Evolutionary conservation across 345 rosid species (phyloP).

Genomic region (Atalantia buxifolia): DNA sequence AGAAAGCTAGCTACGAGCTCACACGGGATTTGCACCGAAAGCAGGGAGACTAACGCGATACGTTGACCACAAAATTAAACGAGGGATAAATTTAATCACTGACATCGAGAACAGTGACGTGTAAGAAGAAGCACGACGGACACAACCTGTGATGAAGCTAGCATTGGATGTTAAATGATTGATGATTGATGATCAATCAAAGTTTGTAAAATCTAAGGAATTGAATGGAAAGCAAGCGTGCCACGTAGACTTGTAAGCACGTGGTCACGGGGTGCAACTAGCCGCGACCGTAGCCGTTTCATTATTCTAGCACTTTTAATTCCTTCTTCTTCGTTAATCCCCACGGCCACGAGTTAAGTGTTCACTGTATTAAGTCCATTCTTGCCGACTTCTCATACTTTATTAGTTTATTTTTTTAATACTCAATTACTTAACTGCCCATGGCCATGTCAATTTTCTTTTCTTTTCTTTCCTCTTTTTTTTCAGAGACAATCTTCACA

Average conservation of each 20-base stretch:
- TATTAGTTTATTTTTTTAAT: too few relatives aligned
- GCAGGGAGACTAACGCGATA: background rate
- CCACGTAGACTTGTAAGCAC: conserved; percentile 19
- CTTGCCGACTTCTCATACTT: background rate
- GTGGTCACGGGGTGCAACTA: conserved; percentile 9
- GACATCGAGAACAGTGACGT: background rate
- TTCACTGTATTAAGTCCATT: conserved; percentile 7
- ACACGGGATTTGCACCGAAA: background rate
- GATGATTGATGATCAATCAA: background rate
- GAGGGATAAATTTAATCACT: background rate
- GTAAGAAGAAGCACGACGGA: background rate
- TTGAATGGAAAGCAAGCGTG: background rate
- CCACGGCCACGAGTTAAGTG: conserved; percentile 9
- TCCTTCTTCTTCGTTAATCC: background rate
- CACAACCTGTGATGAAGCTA: background rate
- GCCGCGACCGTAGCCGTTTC: background rate
- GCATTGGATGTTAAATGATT: background rate
- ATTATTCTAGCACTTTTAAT: too few relatives aligned
- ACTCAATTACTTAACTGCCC: conserved; percentile 4
- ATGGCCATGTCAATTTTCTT: background rate
- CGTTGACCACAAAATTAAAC: background rate
- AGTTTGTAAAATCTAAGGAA: background rate
- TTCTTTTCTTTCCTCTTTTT: too few relatives aligned
- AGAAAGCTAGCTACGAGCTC: background rate
- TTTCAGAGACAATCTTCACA: too few relatives aligned